Evolutionary conservation across 805 yeast genomes (phyloP).

Genomic region (Dipodascus albidus): DNA sequence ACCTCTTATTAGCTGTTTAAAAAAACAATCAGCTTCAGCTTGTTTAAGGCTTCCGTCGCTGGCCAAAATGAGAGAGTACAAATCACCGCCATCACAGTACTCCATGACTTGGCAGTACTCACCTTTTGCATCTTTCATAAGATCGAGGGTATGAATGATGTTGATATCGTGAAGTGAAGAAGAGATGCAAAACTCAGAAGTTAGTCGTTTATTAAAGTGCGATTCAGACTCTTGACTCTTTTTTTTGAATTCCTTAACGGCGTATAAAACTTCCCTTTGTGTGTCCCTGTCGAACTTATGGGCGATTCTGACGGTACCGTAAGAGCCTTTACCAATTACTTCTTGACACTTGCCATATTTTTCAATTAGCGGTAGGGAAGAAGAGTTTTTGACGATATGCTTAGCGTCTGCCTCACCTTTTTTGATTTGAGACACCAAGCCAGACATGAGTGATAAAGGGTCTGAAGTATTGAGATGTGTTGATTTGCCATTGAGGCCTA

Average conservation of each 20-base stretch:
- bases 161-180: slow-evolving; percentile 65
- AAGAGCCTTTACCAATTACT: slow-evolving; percentile 86
- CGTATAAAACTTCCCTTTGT: slow-evolving; percentile 40
- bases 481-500: neutral
- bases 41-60: slow-evolving; percentile 44
- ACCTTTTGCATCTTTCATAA: slow-evolving; percentile 64
- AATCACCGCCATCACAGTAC: slow-evolving; percentile 81
- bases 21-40: slow-evolving; percentile 75
- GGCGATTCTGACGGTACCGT: slow-evolving; percentile 84
- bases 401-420: slow-evolving; percentile 26
- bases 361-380: slow-evolving; percentile 49
- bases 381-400: slow-evolving; percentile 19
- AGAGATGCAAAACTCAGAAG: slow-evolving; percentile 85
- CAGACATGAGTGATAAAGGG: slow-evolving; percentile 23
- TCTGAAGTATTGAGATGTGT: neutral
- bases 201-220: slow-evolving; percentile 57
- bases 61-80: slow-evolving; percentile 46
- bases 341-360: slow-evolving; percentile 94
- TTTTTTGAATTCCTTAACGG: slow-evolving; percentile 65
- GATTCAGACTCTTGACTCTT: slow-evolving; percentile 46
- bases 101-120: slow-evolving; percentile 89
- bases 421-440: slow-evolving; percentile 23
- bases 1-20: slow-evolving; percentile 78
- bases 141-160: slow-evolving; percentile 65
- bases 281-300: slow-evolving; percentile 40